Evolutionary conservation across 106 monocot genomes (phyloP).

Genomic region (Dendrobium huoshanense): DNA sequence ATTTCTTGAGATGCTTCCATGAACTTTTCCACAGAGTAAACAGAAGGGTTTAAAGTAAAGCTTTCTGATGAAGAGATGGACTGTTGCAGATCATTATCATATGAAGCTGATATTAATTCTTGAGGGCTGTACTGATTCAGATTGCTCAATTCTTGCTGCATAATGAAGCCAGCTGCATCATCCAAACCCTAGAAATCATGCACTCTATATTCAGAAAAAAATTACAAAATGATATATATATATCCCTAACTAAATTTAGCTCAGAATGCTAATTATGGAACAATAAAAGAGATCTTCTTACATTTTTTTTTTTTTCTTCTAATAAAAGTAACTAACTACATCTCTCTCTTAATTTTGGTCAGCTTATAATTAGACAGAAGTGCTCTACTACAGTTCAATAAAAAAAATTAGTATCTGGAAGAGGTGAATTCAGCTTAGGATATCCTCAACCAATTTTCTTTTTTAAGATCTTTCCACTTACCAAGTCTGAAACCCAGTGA

Average conservation of each 20-base stretch:
- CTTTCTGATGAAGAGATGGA: background rate
- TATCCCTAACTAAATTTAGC: background rate
- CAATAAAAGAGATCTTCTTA: background rate
- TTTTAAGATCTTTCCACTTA: background rate
- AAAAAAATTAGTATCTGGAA: background rate
- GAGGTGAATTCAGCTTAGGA: background rate
- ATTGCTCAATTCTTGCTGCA: background rate
- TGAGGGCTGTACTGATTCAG: background rate
- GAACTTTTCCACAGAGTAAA: background rate
- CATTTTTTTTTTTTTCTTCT: background rate
- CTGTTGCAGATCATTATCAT: background rate
- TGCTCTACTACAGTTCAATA: background rate
- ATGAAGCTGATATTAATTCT: background rate
- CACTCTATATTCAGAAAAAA: background rate
- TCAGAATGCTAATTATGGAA: background rate
- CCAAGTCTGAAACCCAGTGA: background rate
- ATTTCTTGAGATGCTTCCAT: background rate
- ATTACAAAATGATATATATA: background rate
- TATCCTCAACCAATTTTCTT: background rate
- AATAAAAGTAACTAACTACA: background rate
- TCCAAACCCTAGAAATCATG: slow-evolving; percentile 1
- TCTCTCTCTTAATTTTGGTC: background rate
- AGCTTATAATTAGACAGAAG: background rate
- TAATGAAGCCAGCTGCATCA: background rate
- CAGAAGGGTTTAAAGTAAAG: background rate